Base-by-base conservation (phyloP, 164 flowering plant genomes). In the Tetrastigma voinierianum region DNA sequence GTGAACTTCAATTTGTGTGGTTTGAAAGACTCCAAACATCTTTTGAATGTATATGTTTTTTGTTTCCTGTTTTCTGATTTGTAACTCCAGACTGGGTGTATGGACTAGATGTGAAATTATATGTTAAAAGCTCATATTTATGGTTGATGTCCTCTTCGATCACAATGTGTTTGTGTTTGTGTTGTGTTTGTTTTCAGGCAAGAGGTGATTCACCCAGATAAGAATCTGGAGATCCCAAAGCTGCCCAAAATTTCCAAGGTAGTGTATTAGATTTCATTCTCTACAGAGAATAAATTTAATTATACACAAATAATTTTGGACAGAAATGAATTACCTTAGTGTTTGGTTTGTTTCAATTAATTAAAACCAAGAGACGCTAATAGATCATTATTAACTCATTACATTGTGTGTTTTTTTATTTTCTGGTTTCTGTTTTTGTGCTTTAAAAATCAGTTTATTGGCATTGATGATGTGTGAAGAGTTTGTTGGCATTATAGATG, bases 141-240 rank as follows among this genome's bases (percentile, higher is more conserved):
- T 2, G 9, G 9, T 13, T 60, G 21, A 25, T 9, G 25, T 19
- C 4, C n/a, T 62, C 0, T 62, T 11, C 11, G 10, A 48, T 44
- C 9, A 16, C 21, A 16, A 9, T 32, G 40, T 32, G 40, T 20
- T 44, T 44, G 1, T 60, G 55, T 46, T 10, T n/a, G 23, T 54
- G 55, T 48, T 61, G 12, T 79, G n/a, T 70, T 47, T 2, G 53
- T 78, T 51, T 68, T 10, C 72, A 94, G 98, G 98, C 98, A 64
- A 88, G 93, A n/a, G 81, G 14, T 74, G 62, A 95, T 88, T 64
- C 97, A 91, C 66, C 98, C 98, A 43, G 98, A 91, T 80, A 94
- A 94, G 77, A 90, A 94, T 69, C 96, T 43, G 93, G 88, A 47
- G 93, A 94, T 74, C 96, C 98, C 15, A 67, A 76, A 67, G 93